These are phyloP conservation scores for Neoboletus magnificus DNA, from an alignment of 768 basidiomycete genomes.

Conservation along the genomic window DNA sequence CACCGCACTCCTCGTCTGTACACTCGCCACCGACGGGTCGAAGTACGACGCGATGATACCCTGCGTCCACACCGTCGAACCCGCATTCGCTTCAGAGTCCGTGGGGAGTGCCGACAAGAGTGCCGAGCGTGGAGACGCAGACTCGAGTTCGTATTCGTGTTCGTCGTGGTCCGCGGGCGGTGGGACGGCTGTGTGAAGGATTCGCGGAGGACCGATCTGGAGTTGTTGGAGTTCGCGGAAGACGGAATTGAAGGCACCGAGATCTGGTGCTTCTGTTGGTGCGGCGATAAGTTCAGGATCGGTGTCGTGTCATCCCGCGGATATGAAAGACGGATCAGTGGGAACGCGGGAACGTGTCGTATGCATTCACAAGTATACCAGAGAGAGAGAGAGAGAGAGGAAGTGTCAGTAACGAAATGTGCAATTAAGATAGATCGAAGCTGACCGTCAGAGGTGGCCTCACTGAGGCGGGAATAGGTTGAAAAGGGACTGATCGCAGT, in stretches of 20 bases:
- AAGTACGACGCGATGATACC: slow-evolving; percentile 59
- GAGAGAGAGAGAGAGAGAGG: not conserved
- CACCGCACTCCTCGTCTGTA: slow-evolving; percentile 22
- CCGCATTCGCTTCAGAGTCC: slow-evolving; percentile 40
- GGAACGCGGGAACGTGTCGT: slow-evolving; percentile 2
- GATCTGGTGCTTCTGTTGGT: slow-evolving; percentile 57
- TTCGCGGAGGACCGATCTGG: slow-evolving; percentile 42
- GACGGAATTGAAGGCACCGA: slow-evolving; percentile 69
- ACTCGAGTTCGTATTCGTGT: slow-evolving; percentile 21
- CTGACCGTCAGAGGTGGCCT: slow-evolving; percentile 52
- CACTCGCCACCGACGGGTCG: slow-evolving; percentile 30
- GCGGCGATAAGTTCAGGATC: not conserved
- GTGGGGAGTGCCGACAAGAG: slow-evolving; percentile 24
- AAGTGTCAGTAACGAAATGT: not conserved
- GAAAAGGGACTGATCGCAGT: slow-evolving; percentile 35
- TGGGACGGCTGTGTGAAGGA: slow-evolving; percentile 19
- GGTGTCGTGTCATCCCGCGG: slow-evolving; percentile 1
- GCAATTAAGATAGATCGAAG: not conserved
- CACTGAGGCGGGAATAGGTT: slow-evolving; percentile 39
- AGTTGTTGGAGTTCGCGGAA: slow-evolving; percentile 63
- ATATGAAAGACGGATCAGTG: slow-evolving; percentile 11
- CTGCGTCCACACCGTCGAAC: slow-evolving; percentile 67
- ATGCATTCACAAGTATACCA: not conserved
- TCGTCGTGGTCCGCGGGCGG: slow-evolving; percentile 14
- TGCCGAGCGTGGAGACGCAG: slow-evolving; percentile 27